phyloP scores from a whole-genome alignment of 2,329 filamentous ascomycete genomes.

The Ophiosphaerella narmari region DNA sequence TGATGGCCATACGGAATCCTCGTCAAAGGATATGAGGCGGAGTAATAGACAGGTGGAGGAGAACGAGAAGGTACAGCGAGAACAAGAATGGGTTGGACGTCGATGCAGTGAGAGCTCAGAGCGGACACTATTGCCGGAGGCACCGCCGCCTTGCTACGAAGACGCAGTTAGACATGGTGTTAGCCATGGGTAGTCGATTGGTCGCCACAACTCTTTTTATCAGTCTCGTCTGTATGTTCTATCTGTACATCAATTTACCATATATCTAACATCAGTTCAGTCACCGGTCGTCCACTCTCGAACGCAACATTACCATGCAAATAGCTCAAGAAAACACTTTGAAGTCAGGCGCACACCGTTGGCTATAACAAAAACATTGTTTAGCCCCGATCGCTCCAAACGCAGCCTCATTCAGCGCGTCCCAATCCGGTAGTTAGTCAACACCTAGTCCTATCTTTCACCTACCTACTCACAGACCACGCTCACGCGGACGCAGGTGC shows the following conservation, averaged over 20 bases:
- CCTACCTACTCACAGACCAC: background rate
- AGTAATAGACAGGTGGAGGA: constrained; percentile 13
- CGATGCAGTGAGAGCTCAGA: constrained; percentile 19
- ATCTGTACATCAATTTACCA: no score
- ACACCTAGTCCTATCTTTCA: background rate
- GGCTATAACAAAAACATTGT: no score
- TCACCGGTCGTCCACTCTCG: no score
- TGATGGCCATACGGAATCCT: constrained; percentile 11
- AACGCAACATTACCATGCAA: no score
- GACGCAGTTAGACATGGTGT: constrained; percentile 9
- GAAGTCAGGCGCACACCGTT: no score
- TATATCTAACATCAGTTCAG: no score
- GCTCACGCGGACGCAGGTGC: constrained; percentile 7
- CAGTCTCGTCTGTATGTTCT: background rate
- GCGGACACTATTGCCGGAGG: constrained; percentile 11
- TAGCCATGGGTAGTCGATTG: background rate
- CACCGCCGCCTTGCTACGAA: constrained; percentile 19
- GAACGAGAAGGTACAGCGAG: constrained; percentile 15
- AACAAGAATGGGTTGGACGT: constrained; percentile 7
- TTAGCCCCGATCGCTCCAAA: background rate
- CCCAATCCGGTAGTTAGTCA: background rate
- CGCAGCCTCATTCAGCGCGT: background rate
- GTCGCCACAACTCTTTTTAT: background rate
- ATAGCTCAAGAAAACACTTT: no score
- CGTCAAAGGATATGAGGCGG: constrained; percentile 9